These are phyloP conservation scores for Mycena rebaudengoi DNA, from an alignment of 768 basidiomycete genomes.

Conservation along the genomic window DNA sequence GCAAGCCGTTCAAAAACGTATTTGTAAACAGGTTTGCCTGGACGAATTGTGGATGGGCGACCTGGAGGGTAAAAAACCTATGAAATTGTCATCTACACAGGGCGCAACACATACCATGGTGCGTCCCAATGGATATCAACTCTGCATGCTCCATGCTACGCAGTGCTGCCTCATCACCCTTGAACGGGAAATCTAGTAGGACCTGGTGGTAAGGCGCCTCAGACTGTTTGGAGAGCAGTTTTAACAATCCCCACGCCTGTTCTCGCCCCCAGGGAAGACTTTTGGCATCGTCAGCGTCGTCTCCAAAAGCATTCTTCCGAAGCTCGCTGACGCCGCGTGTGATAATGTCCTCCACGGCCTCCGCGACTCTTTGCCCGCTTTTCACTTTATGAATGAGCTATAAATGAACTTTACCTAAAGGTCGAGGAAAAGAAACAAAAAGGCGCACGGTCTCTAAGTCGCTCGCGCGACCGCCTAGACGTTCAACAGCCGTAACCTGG, in stretches of 20 bases:
- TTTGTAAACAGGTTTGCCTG: constrained; percentile 91
- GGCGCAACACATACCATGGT: no score
- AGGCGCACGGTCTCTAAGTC: constrained; percentile 82
- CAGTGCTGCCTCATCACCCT: constrained; percentile 84
- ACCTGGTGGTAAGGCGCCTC: constrained; percentile 86
- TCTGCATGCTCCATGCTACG: constrained; percentile 90
- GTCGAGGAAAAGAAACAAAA: background rate
- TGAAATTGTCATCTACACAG: no score
- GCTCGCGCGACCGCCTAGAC: constrained; percentile 90
- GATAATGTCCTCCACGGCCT: constrained; percentile 93
- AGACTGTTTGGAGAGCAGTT: constrained; percentile 68
- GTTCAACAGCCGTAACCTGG: constrained; percentile 67
- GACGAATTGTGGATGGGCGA: constrained; percentile 82
- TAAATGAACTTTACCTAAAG: background rate
- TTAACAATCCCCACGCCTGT: constrained; percentile 88
- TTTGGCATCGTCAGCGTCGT: constrained; percentile 90
- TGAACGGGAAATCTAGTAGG: constrained; percentile 87
- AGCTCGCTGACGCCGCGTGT: constrained; percentile 81
- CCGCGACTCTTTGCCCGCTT: constrained; percentile 73
- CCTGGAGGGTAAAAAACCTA: constrained; percentile 51
- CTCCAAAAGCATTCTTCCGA: constrained; percentile 92
- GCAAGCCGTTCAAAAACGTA: constrained; percentile 87
- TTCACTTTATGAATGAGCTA: constrained; percentile 89
- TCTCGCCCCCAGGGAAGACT: constrained; percentile 82
- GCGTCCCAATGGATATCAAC: constrained; percentile 81